These are phyloP conservation scores for Coemansia sp. DNA, from an alignment of 192 early-diverging fungal genomes.

Conservation along the genomic window DNA sequence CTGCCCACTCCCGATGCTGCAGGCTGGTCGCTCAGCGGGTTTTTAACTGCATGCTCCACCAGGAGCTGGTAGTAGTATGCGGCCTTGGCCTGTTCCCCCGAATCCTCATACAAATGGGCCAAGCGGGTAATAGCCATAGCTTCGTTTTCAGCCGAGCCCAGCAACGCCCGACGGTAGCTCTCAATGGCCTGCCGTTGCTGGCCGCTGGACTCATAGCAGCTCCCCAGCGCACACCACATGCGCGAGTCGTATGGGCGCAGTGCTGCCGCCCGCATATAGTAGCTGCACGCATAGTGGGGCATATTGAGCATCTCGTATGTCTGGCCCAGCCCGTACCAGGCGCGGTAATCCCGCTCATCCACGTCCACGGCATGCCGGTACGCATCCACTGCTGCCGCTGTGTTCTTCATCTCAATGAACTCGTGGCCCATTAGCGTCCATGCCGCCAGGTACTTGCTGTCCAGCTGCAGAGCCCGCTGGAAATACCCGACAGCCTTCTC, in stretches of 20 bases:
- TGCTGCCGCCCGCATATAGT: constrained; percentile 73
- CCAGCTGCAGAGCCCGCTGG: constrained; percentile 76
- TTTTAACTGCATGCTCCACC: constrained; percentile 34
- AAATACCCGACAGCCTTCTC: constrained; percentile 86
- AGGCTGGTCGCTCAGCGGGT: constrained; percentile 13
- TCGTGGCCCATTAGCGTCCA: constrained; percentile 96
- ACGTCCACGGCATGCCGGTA: constrained; percentile 83
- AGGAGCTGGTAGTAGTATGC: constrained; percentile 60
- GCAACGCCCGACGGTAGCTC: constrained; percentile 72
- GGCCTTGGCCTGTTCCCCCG: constrained; percentile 55
- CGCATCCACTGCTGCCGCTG: constrained; percentile 82
- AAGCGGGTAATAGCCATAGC: constrained; percentile 57
- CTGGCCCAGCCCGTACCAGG: constrained; percentile 91
- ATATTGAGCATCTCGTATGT: constrained; percentile 84
- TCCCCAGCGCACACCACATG: constrained; percentile 80
- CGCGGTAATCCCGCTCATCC: constrained; percentile 76
- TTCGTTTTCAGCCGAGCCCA: constrained; percentile 60
- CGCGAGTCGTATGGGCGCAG: constrained; percentile 77
- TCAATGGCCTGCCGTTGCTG: constrained; percentile 62
- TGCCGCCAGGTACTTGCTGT: constrained; percentile 69
- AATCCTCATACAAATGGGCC: constrained; percentile 59
- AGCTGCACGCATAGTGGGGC: constrained; percentile 76
- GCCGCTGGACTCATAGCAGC: constrained; percentile 63
- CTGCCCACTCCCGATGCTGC: neutral
- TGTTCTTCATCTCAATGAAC: constrained; percentile 89